Evolutionary conservation across 208 protist species (phyloP), one percentile per base, ranked within the genome.

Genomic region (Acanthamoeba culbertsoni): DNA sequence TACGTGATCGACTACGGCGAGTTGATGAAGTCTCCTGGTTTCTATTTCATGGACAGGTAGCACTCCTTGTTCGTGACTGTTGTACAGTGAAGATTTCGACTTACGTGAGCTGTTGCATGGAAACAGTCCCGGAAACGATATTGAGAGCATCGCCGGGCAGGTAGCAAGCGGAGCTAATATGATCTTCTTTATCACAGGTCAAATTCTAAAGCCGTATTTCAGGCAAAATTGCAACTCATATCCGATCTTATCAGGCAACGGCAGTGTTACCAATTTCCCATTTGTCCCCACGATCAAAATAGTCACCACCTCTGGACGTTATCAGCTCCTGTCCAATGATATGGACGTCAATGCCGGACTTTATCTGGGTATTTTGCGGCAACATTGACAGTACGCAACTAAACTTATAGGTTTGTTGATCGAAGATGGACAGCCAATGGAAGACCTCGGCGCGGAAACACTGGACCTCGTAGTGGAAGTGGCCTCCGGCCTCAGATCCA

Each of bases 211-310:
- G n/a, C n/a, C n/a, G n/a, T n/a, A n/a, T n/a, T n/a, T n/a, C n/a
- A n/a, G n/a, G n/a, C n/a, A n/a, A n/a, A n/a, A n/a, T n/a, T n/a
- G n/a, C n/a, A n/a, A n/a, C n/a, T n/a, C n/a, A n/a, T n/a, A n/a
- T n/a, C n/a, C n/a, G n/a, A n/a, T n/a, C n/a, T n/a, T n/a, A n/a
- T 28, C 62, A 71, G 95, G 95, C 42, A 96, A 96, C 57, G 95
- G 95, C 57, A 93, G 94, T 8, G 95, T 96, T 62, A 96, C 95
- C 26, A 96, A 96, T 71, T 96, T 96, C 75, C 95, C 95, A 0
- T 96, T 95, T 63, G 95, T 96, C 18, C 95, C 95, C 0, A 96
- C 95, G 8, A 91, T 96, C 68, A 96, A 96, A 84, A 73, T 95
- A 3, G 68, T 95, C 0, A 95, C 94, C 4, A 95, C 94, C 0